Percentiles rank a stretch among this genome's conserved stretches.
Conservation (phyloP, 75 land plant genomes). For the Selaginella tamariscina region DNA sequence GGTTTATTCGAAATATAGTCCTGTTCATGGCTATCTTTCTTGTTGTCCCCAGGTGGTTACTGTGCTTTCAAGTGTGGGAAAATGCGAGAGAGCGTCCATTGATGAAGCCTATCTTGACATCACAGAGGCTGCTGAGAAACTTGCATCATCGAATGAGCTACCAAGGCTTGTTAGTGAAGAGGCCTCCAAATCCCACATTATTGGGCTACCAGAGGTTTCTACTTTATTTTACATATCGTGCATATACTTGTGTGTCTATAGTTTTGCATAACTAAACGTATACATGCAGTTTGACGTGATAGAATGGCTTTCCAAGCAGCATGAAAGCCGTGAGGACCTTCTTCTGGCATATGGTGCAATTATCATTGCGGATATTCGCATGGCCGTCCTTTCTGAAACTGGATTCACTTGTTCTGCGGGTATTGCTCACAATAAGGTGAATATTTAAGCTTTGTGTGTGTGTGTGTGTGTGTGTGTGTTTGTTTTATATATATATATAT, state of each 20-base stretch:
- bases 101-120: conserved; percentile 98
- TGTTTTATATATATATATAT: too few relatives aligned
- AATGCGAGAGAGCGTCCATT: conserved; percentile 93
- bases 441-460: conserved; percentile 6
- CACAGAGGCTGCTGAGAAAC: conserved; percentile 57
- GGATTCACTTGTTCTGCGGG: conserved; percentile 97
- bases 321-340: conserved; percentile 47
- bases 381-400: conserved; percentile 63
- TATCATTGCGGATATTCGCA: conserved; percentile 78
- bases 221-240: not conserved
- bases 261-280: not conserved
- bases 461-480: not conserved
- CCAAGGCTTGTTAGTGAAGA: conserved; percentile 43
- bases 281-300: conserved; percentile 16
- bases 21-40: not conserved
- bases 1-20: not conserved
- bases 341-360: conserved; percentile 81
- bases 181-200: conserved; percentile 56
- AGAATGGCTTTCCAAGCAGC: conserved; percentile 52
- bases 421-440: conserved; percentile 95
- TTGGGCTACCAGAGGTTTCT: conserved; percentile 50
- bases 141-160: conserved; percentile 31
- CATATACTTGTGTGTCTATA: too few relatives aligned
- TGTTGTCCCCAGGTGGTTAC: conserved; percentile 49
- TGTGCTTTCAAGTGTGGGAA: conserved; percentile 55